These are phyloP conservation scores for Xerocomus amazonicus DNA, from an alignment of 1,284 basidiomycete genomes.

Conservation along the genomic window DNA sequence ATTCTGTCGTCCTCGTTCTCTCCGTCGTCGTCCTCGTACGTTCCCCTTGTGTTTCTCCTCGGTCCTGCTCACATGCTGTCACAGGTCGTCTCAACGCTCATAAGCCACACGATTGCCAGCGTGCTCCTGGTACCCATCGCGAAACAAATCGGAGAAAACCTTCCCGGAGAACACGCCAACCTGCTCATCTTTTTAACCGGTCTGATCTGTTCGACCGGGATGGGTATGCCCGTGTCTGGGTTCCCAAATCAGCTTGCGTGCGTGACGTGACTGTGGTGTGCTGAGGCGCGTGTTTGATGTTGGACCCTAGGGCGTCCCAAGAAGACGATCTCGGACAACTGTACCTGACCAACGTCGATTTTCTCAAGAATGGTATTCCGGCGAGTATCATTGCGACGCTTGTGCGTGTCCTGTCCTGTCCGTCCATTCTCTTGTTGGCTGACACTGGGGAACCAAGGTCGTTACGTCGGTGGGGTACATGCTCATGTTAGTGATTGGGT, in stretches of 20 bases:
- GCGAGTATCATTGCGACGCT: constrained; percentile 85
- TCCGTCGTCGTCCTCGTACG: constrained; percentile 84
- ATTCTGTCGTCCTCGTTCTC: constrained; percentile 82
- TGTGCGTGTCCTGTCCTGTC: constrained; percentile 43
- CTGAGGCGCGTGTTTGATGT: background rate
- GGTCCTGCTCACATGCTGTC: constrained; percentile 6
- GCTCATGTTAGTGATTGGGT: constrained; percentile 22
- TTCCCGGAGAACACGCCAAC: constrained; percentile 68
- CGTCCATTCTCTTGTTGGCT: background rate
- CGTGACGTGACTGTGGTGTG: constrained; percentile 33
- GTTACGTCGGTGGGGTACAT: constrained; percentile 21
- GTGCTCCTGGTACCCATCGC: constrained; percentile 97
- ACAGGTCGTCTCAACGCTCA: constrained; percentile 75
- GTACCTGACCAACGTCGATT: constrained; percentile 84
- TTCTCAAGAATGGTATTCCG: constrained; percentile 90
- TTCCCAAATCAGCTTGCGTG: constrained; percentile 97
- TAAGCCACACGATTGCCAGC: constrained; percentile 95
- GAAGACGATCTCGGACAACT: constrained; percentile 93
- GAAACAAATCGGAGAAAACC: constrained; percentile 78
- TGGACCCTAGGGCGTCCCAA: constrained; percentile 71
- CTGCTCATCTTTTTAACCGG: constrained; percentile 90
- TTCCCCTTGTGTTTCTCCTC: constrained; percentile 7
- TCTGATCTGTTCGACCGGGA: constrained; percentile 91
- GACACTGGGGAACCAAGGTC: constrained; percentile 14
- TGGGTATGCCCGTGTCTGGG: constrained; percentile 97